phyloP scores from a whole-genome alignment of 352 stramenopile species.

The Phytopythium boreale region DNA sequence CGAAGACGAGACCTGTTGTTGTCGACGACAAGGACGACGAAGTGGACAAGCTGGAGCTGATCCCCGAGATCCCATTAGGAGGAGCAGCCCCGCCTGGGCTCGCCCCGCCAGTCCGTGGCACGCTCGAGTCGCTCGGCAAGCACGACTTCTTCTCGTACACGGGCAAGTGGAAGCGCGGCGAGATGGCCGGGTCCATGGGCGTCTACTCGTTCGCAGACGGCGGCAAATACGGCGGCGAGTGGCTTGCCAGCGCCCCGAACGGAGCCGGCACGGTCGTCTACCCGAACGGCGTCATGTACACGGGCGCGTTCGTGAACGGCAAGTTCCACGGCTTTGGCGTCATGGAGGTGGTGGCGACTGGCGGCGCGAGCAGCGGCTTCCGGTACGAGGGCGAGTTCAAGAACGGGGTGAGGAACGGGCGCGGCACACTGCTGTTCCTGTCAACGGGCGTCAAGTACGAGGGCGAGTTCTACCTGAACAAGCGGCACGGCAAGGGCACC shows the following conservation, averaged over 20 bases:
- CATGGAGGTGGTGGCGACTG: constrained; percentile 35
- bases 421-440: constrained; percentile 40
- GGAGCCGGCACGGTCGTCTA: constrained; percentile 56
- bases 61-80: constrained; percentile 29
- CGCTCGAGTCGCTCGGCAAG: constrained; percentile 64
- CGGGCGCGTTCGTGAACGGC: constrained; percentile 44
- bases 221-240: constrained; percentile 64
- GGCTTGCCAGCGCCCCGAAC: constrained; percentile 31
- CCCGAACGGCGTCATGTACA: constrained; percentile 70
- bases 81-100: constrained; percentile 45
- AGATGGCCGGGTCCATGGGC: constrained; percentile 62
- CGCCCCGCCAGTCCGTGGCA: constrained; percentile 49
- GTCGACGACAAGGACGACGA: constrained; percentile 38
- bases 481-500: constrained; percentile 52
- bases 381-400: constrained; percentile 64
- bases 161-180: constrained; percentile 59
- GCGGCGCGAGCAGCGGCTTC: constrained; percentile 18
- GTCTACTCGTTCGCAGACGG: constrained; percentile 72
- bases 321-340: constrained; percentile 67
- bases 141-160: constrained; percentile 68
- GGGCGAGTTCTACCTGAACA: constrained; percentile 64
- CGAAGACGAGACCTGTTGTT: constrained; percentile 7
- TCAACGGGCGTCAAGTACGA: constrained; percentile 50
- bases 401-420: constrained; percentile 36
- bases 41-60: constrained; percentile 48